Conservation (phyloP, 2,329 filamentous ascomycete species). For the Endothia cerciana region DNA sequence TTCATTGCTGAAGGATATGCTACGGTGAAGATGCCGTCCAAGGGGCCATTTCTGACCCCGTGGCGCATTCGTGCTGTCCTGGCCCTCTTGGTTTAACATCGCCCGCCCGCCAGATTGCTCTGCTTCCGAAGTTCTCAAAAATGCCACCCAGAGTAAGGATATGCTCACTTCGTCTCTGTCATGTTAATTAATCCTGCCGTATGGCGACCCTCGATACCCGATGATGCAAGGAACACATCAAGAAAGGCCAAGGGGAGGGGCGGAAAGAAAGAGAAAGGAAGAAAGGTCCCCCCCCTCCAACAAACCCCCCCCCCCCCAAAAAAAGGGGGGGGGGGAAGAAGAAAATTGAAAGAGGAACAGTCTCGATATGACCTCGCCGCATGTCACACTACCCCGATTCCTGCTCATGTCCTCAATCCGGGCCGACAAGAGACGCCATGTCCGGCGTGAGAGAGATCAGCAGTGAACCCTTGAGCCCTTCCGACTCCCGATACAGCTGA, state of each 20-base stretch:
- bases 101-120: constrained; percentile 6
- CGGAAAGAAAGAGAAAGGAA: background rate
- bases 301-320: no score
- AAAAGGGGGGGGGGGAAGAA: background rate
- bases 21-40: background rate
- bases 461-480: constrained; percentile 37
- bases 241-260: background rate
- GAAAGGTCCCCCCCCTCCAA: no score
- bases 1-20: background rate
- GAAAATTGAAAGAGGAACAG: background rate
- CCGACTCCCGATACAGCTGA: constrained; percentile 60
- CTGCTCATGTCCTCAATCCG: no score
- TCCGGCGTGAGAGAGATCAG: constrained; percentile 23
- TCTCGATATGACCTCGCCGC: background rate
- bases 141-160: background rate
- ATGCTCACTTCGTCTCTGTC: background rate
- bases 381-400: background rate
- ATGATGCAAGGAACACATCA: background rate
- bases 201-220: background rate
- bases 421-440: background rate
- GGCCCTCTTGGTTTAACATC: background rate
- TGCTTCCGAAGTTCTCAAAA: background rate
- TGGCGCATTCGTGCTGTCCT: background rate
- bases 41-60: background rate
- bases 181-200: background rate